Conservation (phyloP, 495 filamentous ascomycete genomes). For the Coniosporium apollinis region DNA sequence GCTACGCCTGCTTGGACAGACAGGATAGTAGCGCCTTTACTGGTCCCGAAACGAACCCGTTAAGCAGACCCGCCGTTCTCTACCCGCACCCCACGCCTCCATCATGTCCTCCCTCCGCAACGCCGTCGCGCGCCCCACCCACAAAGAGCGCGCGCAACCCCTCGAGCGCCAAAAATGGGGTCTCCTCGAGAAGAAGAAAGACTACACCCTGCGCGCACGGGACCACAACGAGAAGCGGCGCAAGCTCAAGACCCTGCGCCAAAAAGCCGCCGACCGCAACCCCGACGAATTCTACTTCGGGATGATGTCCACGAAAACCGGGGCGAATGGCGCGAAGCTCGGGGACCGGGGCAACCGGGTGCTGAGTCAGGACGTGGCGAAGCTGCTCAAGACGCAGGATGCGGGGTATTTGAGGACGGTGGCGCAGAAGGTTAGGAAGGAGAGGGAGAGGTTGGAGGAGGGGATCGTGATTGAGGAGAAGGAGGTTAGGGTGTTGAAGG, state of each 20-base stretch:
- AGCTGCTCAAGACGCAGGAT: slow-evolving; percentile 92
- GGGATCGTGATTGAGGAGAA: slow-evolving; percentile 24
- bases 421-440: slow-evolving; percentile 38
- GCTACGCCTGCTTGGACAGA: too few species aligned
- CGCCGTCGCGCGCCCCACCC: slow-evolving; percentile 57
- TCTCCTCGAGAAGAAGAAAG: slow-evolving; percentile 81
- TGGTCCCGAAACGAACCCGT: too few species aligned
- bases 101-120: slow-evolving; percentile 72
- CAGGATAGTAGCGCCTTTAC: too few species aligned
- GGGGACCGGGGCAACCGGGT: slow-evolving; percentile 34
- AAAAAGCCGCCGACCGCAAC: slow-evolving; percentile 75
- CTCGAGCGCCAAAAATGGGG: slow-evolving; percentile 66
- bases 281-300: slow-evolving; percentile 93
- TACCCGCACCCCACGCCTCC: background rate
- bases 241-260: slow-evolving; percentile 57
- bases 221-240: slow-evolving; percentile 77
- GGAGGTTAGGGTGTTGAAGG: slow-evolving; percentile 10
- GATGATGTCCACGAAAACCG: slow-evolving; percentile 56
- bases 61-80: background rate
- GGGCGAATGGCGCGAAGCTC: slow-evolving; percentile 44
- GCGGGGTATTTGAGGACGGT: slow-evolving; percentile 66
- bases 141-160: slow-evolving; percentile 79
- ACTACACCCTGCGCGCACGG: slow-evolving; percentile 79
- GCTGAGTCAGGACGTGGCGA: slow-evolving; percentile 51
- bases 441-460: slow-evolving; percentile 41